Evolutionary conservation across 805 yeast species (phyloP).

Genomic region (Saccharomyces eubayanus): DNA sequence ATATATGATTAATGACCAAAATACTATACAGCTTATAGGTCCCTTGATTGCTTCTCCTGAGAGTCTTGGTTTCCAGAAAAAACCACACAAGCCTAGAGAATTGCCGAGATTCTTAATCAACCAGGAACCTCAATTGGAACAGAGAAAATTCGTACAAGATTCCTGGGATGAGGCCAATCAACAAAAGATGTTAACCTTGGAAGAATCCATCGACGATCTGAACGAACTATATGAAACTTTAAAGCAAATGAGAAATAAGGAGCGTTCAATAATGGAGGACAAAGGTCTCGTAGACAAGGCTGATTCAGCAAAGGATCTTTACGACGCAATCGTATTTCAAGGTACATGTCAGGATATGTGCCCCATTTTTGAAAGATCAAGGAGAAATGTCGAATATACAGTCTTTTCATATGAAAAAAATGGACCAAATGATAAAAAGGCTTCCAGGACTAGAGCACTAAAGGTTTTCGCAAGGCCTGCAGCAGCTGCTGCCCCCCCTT

Average conservation of each 20-base stretch:
- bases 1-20: not conserved
- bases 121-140: slow-evolving; percentile 32
- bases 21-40: slow-evolving; percentile 14
- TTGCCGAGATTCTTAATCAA: slow-evolving; percentile 32
- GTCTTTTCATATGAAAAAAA: slow-evolving; percentile 73
- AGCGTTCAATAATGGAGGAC: slow-evolving; percentile 69
- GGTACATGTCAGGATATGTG: slow-evolving; percentile 95
- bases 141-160: slow-evolving; percentile 31
- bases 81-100: slow-evolving; percentile 19
- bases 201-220: slow-evolving; percentile 44
- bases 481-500: slow-evolving; percentile 95
- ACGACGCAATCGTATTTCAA: slow-evolving; percentile 76
- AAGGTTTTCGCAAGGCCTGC: slow-evolving; percentile 95
- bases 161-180: slow-evolving; percentile 78
- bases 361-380: slow-evolving; percentile 83
- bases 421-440: slow-evolving; percentile 42
- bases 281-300: slow-evolving; percentile 82
- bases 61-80: slow-evolving; percentile 14
- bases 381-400: slow-evolving; percentile 81
- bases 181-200: slow-evolving; percentile 45
- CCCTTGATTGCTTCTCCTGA: slow-evolving; percentile 18
- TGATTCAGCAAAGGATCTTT: slow-evolving; percentile 70
- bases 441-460: slow-evolving; percentile 55
- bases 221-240: slow-evolving; percentile 70
- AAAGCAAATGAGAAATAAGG: slow-evolving; percentile 63